Conservation (phyloP, 1,284 basidiomycete genomes). For the Ganoderma meredithae region DNA sequence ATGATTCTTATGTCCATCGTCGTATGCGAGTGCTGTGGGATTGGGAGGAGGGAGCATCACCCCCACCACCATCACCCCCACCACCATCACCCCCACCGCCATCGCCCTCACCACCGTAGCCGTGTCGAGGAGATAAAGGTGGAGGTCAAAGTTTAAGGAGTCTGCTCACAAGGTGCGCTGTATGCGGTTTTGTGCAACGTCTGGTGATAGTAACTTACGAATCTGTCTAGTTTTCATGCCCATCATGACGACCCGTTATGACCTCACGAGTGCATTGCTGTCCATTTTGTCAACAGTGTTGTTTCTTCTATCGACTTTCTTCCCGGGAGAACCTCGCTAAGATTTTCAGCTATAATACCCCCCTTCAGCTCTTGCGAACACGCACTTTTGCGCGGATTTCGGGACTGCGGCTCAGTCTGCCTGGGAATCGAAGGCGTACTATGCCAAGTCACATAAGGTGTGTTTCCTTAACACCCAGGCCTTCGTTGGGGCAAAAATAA, state of each 20-base stretch:
- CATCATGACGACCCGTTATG: background rate
- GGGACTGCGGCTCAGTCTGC: background rate
- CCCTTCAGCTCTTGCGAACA: background rate
- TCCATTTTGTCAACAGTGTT: background rate
- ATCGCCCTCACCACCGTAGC: background rate
- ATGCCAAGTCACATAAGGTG: background rate
- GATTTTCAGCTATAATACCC: background rate
- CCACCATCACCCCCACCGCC: background rate
- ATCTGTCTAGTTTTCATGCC: background rate
- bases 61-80: constrained; percentile 15
- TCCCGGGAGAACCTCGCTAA: background rate
- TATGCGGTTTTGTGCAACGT: background rate
- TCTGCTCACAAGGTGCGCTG: background rate
- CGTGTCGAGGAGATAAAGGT: constrained; percentile 16
- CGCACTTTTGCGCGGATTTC: background rate
- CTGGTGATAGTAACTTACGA: background rate
- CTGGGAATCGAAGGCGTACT: too few relatives aligned
- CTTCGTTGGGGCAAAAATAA: background rate
- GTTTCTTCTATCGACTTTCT: background rate
- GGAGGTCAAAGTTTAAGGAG: background rate
- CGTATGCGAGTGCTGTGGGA: constrained; percentile 73
- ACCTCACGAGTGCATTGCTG: background rate
- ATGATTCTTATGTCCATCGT: constrained; percentile 66
- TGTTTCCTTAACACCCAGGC: background rate
- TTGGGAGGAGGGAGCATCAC: constrained; percentile 26